Conservation (phyloP, 2,329 filamentous ascomycete genomes). For the Cytospora piceae region DNA sequence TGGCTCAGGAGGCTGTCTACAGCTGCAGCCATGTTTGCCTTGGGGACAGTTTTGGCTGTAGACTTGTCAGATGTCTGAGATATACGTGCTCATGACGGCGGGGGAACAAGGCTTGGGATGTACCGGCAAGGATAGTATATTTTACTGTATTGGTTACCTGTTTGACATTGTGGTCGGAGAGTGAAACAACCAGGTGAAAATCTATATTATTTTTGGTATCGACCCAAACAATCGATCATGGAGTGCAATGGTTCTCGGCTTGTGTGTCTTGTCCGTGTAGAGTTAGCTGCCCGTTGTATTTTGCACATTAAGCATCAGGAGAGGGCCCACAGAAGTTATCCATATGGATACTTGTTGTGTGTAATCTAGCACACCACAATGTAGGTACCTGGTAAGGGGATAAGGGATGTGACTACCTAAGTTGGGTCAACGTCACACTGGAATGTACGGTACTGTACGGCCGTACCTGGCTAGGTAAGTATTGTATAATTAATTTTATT, state of each 20-base stretch:
- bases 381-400: too few species aligned
- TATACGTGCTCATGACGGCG: neutral
- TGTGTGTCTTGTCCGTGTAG: neutral
- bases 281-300: neutral
- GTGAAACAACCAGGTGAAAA: neutral
- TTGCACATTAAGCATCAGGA: neutral
- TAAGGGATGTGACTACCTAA: too few species aligned
- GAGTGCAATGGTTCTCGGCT: neutral
- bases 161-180: neutral
- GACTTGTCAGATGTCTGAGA: constrained; percentile 11
- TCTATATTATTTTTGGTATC: neutral
- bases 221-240: neutral
- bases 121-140: neutral
- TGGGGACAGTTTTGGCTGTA: constrained; percentile 9
- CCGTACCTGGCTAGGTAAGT: too few species aligned
- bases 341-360: too few species aligned
- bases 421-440: too few species aligned
- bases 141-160: neutral
- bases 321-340: neutral
- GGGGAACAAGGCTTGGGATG: neutral
- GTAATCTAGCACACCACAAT: too few species aligned
- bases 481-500: too few species aligned
- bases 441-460: too few species aligned
- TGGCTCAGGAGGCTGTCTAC: constrained; percentile 35
- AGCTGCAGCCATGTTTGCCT: constrained; percentile 23